A percentile compares a stretch with the other conserved stretches of the same genome.
Conservation (phyloP, 306 rosid species). For the Oemleria cerasiformis region DNA sequence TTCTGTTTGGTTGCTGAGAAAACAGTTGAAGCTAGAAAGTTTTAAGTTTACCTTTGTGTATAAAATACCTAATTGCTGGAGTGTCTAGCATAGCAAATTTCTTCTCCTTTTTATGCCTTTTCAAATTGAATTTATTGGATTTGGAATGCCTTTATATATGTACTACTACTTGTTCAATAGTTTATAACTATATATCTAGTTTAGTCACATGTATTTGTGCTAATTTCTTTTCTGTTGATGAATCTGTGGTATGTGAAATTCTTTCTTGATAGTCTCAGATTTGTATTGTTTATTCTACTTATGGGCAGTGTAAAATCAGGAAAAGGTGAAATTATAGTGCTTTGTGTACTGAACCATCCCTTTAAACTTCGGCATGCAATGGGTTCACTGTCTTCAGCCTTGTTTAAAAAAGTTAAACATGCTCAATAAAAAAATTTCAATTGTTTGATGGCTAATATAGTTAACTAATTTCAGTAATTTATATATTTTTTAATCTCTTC, state of each 20-base stretch:
- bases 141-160: not conserved
- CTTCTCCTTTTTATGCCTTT: not conserved
- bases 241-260: not conserved
- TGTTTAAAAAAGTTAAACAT: not conserved
- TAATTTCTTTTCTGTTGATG: not conserved
- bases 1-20: not conserved
- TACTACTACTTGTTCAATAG: not conserved
- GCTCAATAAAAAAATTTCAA: not conserved
- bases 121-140: not conserved
- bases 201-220: not conserved
- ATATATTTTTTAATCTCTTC: not conserved
- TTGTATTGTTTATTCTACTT: not conserved
- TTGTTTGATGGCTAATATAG: not conserved
- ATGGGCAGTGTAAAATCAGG: not conserved
- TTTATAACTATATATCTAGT: not conserved
- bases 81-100: not conserved
- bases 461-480: not conserved
- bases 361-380: not conserved
- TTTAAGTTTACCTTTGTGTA: not conserved
- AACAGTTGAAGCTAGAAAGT: not conserved
- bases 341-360: not conserved
- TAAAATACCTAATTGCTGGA: not conserved
- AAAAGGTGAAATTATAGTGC: not conserved
- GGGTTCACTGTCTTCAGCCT: not conserved
- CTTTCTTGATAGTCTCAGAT: not conserved